Conservation (phyloP, 2,329 filamentous ascomycete species). For the Ampelomyces quisqualis region DNA sequence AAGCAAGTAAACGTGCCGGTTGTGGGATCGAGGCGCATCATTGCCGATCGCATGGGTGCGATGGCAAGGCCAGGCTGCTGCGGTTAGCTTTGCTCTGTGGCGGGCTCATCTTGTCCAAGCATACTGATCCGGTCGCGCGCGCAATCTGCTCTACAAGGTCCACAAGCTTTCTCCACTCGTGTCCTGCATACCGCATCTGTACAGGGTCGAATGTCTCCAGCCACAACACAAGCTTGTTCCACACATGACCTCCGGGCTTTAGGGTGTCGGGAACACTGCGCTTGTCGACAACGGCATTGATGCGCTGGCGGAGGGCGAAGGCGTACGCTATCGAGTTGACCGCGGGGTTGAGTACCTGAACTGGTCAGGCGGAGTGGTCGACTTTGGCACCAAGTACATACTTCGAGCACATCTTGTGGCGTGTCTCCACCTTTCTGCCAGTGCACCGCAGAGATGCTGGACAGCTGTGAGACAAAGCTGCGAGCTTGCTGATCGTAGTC, state of each 20-base stretch:
- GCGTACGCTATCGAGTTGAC: slow-evolving; percentile 62
- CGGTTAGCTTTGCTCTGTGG: slow-evolving; percentile 2
- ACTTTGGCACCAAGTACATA: slow-evolving; percentile 12
- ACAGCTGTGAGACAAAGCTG: slow-evolving; percentile 39
- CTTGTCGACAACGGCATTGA: slow-evolving; percentile 43
- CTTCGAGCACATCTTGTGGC: slow-evolving; percentile 45
- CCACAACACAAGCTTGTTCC: slow-evolving; percentile 53
- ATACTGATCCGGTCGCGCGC: slow-evolving; percentile 33
- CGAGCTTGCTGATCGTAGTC: slow-evolving; percentile 45
- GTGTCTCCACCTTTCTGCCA: slow-evolving; percentile 43
- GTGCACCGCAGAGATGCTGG: slow-evolving; percentile 32
- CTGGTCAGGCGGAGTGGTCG: too few species aligned
- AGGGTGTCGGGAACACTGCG: slow-evolving; percentile 45
- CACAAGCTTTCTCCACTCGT: slow-evolving; percentile 50
- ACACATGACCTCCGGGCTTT: slow-evolving; percentile 49
- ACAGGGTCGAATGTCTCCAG: slow-evolving; percentile 53
- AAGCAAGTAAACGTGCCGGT: slow-evolving; percentile 65
- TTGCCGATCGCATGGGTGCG: slow-evolving; percentile 51
- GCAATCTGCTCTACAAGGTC: slow-evolving; percentile 42
- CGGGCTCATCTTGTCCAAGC: slow-evolving; percentile 8
- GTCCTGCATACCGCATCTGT: slow-evolving; percentile 57
- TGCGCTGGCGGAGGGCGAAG: slow-evolving; percentile 54
- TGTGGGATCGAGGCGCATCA: slow-evolving; percentile 66
- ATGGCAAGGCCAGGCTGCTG: slow-evolving; percentile 41
- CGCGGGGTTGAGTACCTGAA: slow-evolving; percentile 55